phyloP scores from a whole-genome alignment of 2,329 filamentous ascomycete species.

The Ustulina deusta region DNA sequence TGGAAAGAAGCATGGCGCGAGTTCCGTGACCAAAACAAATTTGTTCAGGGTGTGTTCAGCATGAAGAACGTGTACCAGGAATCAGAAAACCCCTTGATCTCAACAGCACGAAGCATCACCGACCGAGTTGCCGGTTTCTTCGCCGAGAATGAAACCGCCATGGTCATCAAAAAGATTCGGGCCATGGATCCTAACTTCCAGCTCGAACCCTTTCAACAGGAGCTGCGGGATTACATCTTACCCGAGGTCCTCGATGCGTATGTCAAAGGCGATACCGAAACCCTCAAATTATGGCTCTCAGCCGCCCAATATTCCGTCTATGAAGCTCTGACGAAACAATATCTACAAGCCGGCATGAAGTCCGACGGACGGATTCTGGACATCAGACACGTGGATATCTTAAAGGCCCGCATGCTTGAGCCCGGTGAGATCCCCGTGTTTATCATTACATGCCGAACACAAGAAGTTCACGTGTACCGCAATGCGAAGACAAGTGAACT shows the following conservation, averaged over 20 bases:
- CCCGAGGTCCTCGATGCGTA: conserved; percentile 98
- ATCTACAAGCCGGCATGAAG: conserved; percentile 91
- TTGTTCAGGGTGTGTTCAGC: conserved; percentile 89
- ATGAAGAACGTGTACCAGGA: conserved; percentile 92
- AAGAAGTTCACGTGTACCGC: conserved; percentile 97
- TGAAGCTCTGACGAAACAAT: conserved; percentile 95
- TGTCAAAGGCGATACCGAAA: conserved; percentile 93
- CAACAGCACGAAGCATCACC: conserved; percentile 91
- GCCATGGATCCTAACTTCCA: conserved; percentile 96
- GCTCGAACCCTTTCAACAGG: conserved; percentile 91
- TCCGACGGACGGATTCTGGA: conserved; percentile 96
- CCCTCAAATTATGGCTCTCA: conserved; percentile 93
- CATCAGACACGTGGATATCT: conserved; percentile 91
- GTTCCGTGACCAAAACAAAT: conserved; percentile 88
- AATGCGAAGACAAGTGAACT: conserved; percentile 91
- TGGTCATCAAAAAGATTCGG: conserved; percentile 97
- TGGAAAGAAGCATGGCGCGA: conserved; percentile 99
- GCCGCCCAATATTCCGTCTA: conserved; percentile 98
- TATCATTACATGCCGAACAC: conserved; percentile 94
- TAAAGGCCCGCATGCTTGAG: conserved; percentile 83
- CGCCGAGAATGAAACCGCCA: conserved; percentile 96
- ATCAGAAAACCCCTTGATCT: conserved; percentile 95
- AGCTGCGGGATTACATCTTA: conserved; percentile 97
- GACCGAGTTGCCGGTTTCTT: conserved; percentile 96
- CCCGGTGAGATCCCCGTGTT: conserved; percentile 93